Evolutionary conservation across 306 rosid genomes (phyloP).

Genomic region (Sindora glabra): DNA sequence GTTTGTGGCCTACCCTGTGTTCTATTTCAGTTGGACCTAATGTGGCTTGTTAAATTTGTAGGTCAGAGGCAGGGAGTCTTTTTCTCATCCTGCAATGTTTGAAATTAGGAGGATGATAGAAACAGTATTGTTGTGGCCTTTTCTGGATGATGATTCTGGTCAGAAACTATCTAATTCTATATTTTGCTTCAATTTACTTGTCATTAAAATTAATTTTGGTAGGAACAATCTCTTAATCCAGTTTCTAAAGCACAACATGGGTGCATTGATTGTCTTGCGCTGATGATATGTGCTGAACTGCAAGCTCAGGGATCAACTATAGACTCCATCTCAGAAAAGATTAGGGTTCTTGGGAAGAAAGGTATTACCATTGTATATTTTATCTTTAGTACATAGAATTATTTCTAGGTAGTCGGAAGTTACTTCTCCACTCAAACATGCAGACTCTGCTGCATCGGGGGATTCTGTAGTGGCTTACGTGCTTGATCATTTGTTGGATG

Average conservation of each 20-base stretch:
- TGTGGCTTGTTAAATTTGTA: constrained; percentile 25
- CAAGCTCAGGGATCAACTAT: constrained; percentile 49
- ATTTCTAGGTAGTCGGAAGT: background rate
- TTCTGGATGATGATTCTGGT: constrained; percentile 73
- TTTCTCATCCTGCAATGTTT: constrained; percentile 49
- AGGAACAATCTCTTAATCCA: constrained; percentile 18
- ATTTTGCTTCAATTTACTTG: background rate
- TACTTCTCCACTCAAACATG: constrained; percentile 16
- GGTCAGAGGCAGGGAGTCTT: constrained; percentile 63
- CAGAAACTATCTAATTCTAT: constrained; percentile 5
- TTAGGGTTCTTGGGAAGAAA: constrained; percentile 28
- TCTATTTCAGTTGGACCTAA: constrained; percentile 7
- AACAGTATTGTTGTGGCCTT: constrained; percentile 66
- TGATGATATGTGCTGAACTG: constrained; percentile 76
- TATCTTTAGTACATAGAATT: constrained; percentile 1
- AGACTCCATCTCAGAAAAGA: no score
- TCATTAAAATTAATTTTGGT: background rate
- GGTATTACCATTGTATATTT: constrained; percentile 22
- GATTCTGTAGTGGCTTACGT: constrained; percentile 36
- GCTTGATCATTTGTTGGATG: constrained; percentile 28
- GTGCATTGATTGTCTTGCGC: constrained; percentile 86
- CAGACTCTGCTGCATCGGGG: constrained; percentile 35
- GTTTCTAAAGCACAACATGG: constrained; percentile 90
- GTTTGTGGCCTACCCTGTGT: constrained; percentile 12
- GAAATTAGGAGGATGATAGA: constrained; percentile 51